These are phyloP conservation scores for Sugiyamaella castrensis DNA, from an alignment of 1,139 yeast genomes.

Conservation along the genomic window DNA sequence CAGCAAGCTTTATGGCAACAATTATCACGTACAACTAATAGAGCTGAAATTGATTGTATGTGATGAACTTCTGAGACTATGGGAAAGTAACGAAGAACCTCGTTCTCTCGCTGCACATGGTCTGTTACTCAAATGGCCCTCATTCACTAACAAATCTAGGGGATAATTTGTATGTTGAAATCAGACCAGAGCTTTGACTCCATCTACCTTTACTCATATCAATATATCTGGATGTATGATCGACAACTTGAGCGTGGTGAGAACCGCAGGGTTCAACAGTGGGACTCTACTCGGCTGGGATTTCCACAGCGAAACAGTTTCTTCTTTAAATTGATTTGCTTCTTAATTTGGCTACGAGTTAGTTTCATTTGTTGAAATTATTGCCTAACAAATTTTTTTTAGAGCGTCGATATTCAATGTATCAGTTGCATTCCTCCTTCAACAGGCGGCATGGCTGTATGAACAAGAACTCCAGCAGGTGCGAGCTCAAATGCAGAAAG, in stretches of 20 bases:
- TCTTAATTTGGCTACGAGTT: background rate
- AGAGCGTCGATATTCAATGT: constrained; percentile 38
- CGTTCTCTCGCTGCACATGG: too few species aligned
- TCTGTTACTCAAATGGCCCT: too few species aligned
- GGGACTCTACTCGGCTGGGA: too few species aligned
- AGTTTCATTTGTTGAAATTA: constrained; percentile 2
- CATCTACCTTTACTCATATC: too few species aligned
- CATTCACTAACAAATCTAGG: constrained; percentile 13
- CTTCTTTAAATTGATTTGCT: too few species aligned
- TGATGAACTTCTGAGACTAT: constrained; percentile 1
- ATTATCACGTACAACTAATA: constrained; percentile 37
- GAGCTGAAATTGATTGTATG: constrained; percentile 43
- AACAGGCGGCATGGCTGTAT: constrained; percentile 49
- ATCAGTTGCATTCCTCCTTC: constrained; percentile 42
- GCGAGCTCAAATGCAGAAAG: constrained; percentile 37
- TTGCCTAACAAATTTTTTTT: too few species aligned
- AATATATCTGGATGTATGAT: too few species aligned
- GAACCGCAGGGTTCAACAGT: too few species aligned
- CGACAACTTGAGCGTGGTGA: too few species aligned
- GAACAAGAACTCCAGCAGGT: constrained; percentile 45
- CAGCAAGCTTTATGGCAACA: constrained; percentile 44
- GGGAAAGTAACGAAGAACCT: too few species aligned
- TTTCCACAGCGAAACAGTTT: too few species aligned
- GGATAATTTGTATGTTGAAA: constrained; percentile 15
- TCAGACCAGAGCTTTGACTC: background rate